A percentile compares a stretch with the other conserved stretches of the same genome.
Conservation (phyloP, 108 stramenopile species). For the Nannochloropsis oceanica region DNA sequence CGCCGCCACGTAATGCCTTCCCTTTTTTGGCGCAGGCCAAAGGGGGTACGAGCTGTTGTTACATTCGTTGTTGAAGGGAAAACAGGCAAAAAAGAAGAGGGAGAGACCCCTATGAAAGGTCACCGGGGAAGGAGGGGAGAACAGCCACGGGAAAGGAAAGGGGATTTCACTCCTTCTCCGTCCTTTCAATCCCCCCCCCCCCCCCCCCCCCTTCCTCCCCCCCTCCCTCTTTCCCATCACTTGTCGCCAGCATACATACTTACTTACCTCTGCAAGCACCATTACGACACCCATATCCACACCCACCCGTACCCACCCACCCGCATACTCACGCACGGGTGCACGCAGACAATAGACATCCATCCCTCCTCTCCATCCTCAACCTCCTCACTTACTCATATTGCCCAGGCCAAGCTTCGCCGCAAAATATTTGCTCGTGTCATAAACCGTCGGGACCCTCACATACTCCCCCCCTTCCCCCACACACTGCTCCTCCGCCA, state of each 20-base stretch:
- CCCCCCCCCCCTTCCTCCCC: neutral
- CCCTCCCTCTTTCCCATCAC: neutral
- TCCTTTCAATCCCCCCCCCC: neutral
- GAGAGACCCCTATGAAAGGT: too few species aligned
- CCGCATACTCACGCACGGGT: too few species aligned
- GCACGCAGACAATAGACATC: too few species aligned
- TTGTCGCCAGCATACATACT: neutral
- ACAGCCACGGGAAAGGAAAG: neutral
- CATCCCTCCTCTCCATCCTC: too few species aligned
- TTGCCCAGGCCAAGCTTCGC: neutral
- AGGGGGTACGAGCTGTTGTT: too few species aligned
- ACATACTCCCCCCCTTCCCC: neutral
- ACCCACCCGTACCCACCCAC: neutral
- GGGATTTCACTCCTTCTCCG: neutral
- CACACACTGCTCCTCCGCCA: neutral
- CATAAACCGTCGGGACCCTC: neutral
- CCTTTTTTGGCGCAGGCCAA: too few species aligned
- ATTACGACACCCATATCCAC: neutral
- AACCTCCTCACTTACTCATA: neutral
- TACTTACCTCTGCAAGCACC: neutral
- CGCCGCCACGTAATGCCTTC: too few species aligned
- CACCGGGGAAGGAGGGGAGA: too few species aligned
- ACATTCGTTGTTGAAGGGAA: too few species aligned
- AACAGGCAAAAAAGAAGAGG: too few species aligned
- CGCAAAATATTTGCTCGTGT: neutral